phyloP scores from a whole-genome alignment of 139 green algal genomes.

The Chlorella sp. region DNA sequence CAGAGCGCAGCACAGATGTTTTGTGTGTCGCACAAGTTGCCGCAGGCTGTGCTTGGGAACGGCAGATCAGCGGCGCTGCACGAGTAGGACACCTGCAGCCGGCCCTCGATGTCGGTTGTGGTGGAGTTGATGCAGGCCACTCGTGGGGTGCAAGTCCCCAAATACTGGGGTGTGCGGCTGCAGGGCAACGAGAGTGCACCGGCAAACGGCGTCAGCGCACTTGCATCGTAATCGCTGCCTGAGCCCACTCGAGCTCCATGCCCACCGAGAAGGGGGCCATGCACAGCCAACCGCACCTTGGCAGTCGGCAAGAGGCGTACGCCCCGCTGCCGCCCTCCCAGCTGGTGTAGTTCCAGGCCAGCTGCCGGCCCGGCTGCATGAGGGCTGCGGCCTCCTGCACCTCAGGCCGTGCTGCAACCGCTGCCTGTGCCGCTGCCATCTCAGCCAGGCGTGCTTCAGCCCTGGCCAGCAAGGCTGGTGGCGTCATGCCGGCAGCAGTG shows the following conservation, averaged over 20 bases:
- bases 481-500: background rate
- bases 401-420: background rate
- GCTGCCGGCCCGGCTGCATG: constrained; percentile 34
- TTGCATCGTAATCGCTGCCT: too few relatives aligned
- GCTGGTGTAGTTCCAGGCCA: constrained; percentile 58
- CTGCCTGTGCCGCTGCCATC: background rate
- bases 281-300: background rate
- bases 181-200: too few relatives aligned
- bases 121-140: constrained; percentile 38
- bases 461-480: constrained; percentile 20
- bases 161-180: constrained; percentile 57
- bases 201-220: too few relatives aligned
- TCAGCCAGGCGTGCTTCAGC: constrained; percentile 9
- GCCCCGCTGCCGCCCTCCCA: constrained; percentile 59
- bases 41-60: constrained; percentile 16
- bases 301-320: constrained; percentile 63
- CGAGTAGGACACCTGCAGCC: constrained; percentile 49
- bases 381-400: constrained; percentile 39
- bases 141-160: constrained; percentile 54
- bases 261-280: too few relatives aligned
- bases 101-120: background rate
- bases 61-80: constrained; percentile 40
- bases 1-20: constrained; percentile 63
- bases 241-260: too few relatives aligned
- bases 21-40: constrained; percentile 43